A percentile compares a stretch with the other conserved stretches of the same genome.
These are phyloP conservation scores for Xylaria palmicola DNA, from an alignment of 495 filamentous ascomycete species.

Conservation along the genomic window DNA sequence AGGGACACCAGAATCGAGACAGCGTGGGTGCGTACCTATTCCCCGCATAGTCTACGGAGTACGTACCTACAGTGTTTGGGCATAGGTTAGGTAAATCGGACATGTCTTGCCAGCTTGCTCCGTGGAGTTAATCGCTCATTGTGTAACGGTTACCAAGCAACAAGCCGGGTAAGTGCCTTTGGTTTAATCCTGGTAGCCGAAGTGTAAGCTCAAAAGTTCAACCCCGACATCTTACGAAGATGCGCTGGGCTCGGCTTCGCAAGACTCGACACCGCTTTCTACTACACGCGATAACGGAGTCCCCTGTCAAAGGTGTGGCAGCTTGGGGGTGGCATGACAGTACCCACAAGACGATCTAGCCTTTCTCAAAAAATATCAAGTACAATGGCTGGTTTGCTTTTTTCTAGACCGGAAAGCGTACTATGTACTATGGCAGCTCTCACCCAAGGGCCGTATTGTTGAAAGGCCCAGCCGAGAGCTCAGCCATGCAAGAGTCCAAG, in stretches of 20 bases:
- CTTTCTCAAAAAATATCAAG: background rate
- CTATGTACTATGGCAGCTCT: background rate
- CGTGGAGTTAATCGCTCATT: background rate
- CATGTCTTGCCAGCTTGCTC: background rate
- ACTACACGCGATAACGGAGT: background rate
- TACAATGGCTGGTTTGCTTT: conserved; percentile 4
- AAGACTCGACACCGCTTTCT: background rate
- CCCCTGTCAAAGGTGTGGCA: conserved; percentile 1
- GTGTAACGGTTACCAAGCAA: background rate
- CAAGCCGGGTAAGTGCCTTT: background rate
- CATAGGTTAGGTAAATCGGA: background rate
- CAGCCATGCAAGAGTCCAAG: conserved; percentile 2
- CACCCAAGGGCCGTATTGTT: background rate
- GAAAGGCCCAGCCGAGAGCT: background rate
- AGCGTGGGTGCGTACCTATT: conserved; percentile 7
- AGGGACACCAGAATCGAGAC: conserved; percentile 11
- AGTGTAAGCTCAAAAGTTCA: background rate
- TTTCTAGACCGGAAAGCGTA: conserved; percentile 14
- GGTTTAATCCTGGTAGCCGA: background rate
- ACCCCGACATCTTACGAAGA: background rate
- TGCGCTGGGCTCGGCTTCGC: background rate
- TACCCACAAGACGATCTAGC: background rate
- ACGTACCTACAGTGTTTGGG: no score
- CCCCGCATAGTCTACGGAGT: conserved; percentile 4
- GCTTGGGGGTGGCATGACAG: conserved; percentile 4